A percentile compares a stretch with the other conserved stretches of the same genome.
Conservation (phyloP, 805 yeast species). For the Nakazawaea molendinolei region DNA sequence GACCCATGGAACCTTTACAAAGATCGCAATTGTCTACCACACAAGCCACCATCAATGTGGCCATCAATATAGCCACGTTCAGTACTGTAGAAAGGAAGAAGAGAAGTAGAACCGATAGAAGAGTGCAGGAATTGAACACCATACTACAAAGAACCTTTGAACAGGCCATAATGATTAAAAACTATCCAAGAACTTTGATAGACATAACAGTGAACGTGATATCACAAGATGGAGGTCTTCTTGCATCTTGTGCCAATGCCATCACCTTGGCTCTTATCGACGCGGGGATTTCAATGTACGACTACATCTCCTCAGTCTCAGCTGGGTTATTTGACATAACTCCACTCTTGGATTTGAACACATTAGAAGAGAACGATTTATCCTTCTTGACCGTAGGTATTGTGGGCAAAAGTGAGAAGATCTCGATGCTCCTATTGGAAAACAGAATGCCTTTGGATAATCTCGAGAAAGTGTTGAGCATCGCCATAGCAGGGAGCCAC, state of each 20-base stretch:
- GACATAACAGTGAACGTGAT: constrained; percentile 69
- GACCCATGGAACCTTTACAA: constrained; percentile 78
- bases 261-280: constrained; percentile 85
- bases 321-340: constrained; percentile 73
- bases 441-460: constrained; percentile 80
- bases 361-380: constrained; percentile 78
- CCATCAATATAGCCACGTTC: constrained; percentile 72
- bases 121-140: constrained; percentile 61
- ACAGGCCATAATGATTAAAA: constrained; percentile 63
- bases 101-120: constrained; percentile 58
- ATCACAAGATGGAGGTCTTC: constrained; percentile 84
- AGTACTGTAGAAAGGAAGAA: constrained; percentile 72
- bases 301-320: constrained; percentile 74
- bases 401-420: constrained; percentile 74
- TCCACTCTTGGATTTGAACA: constrained; percentile 77
- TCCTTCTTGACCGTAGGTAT: constrained; percentile 78
- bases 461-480: constrained; percentile 66
- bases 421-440: constrained; percentile 72
- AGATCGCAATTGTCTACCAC: constrained; percentile 45
- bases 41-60: constrained; percentile 54
- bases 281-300: constrained; percentile 93
- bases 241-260: constrained; percentile 77
- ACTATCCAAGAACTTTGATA: constrained; percentile 83
- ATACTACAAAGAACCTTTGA: constrained; percentile 64
- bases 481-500: constrained; percentile 85